phyloP scores from a whole-genome alignment of 768 basidiomycete genomes.

The Amyloporia xantha region DNA sequence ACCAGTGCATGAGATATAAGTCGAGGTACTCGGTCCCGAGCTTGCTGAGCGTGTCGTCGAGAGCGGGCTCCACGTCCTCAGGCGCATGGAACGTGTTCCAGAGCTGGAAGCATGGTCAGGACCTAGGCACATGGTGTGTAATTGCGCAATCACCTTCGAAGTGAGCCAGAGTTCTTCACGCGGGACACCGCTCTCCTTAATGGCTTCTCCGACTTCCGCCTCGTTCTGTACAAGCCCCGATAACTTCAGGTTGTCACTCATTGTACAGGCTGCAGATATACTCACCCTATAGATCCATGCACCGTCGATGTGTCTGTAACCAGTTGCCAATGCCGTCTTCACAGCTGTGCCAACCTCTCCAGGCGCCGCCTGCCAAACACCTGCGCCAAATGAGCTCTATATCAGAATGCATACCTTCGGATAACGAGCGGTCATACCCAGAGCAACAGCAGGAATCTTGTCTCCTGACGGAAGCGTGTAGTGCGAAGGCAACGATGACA shows the following conservation, averaged over 20 bases:
- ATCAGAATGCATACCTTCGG: not conserved
- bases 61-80: conserved; percentile 57
- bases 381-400: conserved; percentile 24
- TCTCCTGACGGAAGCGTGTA: conserved; percentile 61
- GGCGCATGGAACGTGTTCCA: conserved; percentile 75
- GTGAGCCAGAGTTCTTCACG: conserved; percentile 66
- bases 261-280: conserved; percentile 10
- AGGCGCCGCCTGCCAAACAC: conserved; percentile 53
- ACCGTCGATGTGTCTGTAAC: conserved; percentile 69
- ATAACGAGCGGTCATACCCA: conserved; percentile 33
- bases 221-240: conserved; percentile 42
- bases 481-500: conserved; percentile 33
- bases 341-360: conserved; percentile 65
- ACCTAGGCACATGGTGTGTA: not conserved
- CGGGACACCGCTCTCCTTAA: conserved; percentile 51
- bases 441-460: conserved; percentile 59
- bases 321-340: conserved; percentile 53
- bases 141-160: conserved; percentile 34
- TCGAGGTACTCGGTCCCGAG: conserved; percentile 71
- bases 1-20: conserved; percentile 80
- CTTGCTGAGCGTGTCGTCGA: conserved; percentile 58
- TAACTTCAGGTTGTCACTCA: not conserved
- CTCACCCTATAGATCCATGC: conserved; percentile 64
- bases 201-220: conserved; percentile 57
- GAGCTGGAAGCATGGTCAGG: conserved; percentile 37